Base-by-base conservation (phyloP, 1,284 basidiomycete species). In the Chalciporus piperatoides region DNA sequence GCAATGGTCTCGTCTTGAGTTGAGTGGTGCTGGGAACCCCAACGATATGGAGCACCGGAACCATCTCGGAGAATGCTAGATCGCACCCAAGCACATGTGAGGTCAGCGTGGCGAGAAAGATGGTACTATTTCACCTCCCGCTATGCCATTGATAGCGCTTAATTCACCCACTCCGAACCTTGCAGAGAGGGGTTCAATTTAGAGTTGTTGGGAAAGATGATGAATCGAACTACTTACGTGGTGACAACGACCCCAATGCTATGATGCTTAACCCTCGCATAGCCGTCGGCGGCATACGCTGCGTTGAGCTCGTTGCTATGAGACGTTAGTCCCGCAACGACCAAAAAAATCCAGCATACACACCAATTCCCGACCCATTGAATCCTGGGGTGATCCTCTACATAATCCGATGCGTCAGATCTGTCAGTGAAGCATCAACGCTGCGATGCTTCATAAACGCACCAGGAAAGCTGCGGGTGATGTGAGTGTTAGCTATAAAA, bases 121-220 rank as follows among this genome's bases (percentile, higher is more conserved):
- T 23, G 21, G 21, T 17, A 2, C 25, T 12, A 30, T 10, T 65
- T 48, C 41, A 81, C 83, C 80, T 60, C 85, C 84, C 19, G 86
- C 89, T 52, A 92, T 79, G 23, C 86, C 88, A 59, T 91, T 91
- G 44, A 88, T 82, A 4, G 90, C 91, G 40, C 84, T 89, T 30
- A 92, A 72, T 69, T 92, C 94, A 41, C 92, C 94, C 10, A 97
- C 94, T 53, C 93, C 93, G 59, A 93, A 95, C 1, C 92, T 94
- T 72, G 32, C 21, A 23, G 4, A 48, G 44, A 51, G 28, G 11
- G n/a, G 55, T 24, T 54, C 49, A n/a, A 15, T 15, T 36, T 12
- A 23, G 21, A 23, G 21, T 23, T 23, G 21, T 23, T 23, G 30
- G 27, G 25, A 10, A 6, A 23, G 6, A 0, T n/a, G 5, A 23